Evolutionary conservation across 768 basidiomycete genomes (phyloP), one percentile per base, ranked within the genome.

Genomic region (Leucocoprinus birnbaumii): DNA sequence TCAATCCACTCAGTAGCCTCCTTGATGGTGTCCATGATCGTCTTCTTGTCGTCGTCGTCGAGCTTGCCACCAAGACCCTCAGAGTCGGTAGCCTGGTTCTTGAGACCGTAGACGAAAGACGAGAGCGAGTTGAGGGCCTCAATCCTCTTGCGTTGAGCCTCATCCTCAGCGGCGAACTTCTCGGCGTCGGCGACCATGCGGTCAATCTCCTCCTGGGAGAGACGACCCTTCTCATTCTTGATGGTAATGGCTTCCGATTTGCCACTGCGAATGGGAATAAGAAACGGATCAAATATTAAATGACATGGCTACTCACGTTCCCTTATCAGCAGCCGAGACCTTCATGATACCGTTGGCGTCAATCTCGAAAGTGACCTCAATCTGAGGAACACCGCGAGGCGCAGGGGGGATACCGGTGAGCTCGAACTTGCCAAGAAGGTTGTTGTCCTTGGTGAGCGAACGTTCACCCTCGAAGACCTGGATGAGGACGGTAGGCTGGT

Each of bases 391-490:
- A 68, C 95, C 95, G 59, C 95, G 92, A 61, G 95, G 95, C 1
- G 95, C 90, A 38, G 96, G 94, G 27, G 96, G 94, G 58, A 98
- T 97, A 56, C 91, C 68, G 43, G 84, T 88, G 37, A 98, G 85
- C 73, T 97, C 94, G 71, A 97, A 98, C 71, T 94, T 94, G 75
- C 96, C 95, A 62, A 98, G 89, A 48, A 89, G 86, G 77, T 97
- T 96, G 84, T 97, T 98, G 76, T 98, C 96, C 85, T 96, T 96
- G 61, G 96, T 98, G 65, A 97, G 76, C 45, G 93, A 85, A 68
- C 96, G 94, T 77, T 98, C 95, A 71, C 95, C 95, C 80, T 98
- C 95, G 70, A 79, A 98, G 60, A 98, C 96, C 73, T 98, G 95
- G 73, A 98, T 95, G 46, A 98, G 75, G 63, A 98, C 95, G 50